Percentiles rank a stretch among this genome's conserved stretches.
phyloP scores from a whole-genome alignment of 2,329 filamentous ascomycete genomes.

The Neurospora sp. region DNA sequence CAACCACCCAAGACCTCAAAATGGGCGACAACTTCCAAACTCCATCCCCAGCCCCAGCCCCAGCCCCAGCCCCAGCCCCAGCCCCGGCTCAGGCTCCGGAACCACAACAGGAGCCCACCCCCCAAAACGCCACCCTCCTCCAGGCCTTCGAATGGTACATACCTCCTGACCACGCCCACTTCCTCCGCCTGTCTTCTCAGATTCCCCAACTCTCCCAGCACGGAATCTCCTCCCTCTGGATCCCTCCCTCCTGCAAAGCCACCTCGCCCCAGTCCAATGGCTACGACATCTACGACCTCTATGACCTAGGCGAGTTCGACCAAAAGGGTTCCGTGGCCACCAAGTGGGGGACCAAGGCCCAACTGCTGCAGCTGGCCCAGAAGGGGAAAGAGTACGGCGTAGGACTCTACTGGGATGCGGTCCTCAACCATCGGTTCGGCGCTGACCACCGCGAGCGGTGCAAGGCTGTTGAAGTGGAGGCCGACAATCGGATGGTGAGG shows the following conservation, averaged over 20 bases:
- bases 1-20: not conserved
- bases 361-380: constrained; percentile 43
- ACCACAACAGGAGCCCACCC: constrained; percentile 18
- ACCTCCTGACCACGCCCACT: constrained; percentile 53
- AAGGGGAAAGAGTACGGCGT: constrained; percentile 43
- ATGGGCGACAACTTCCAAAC: not conserved
- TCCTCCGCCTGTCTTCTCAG: constrained; percentile 46
- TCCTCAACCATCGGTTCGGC: constrained; percentile 63
- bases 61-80: not conserved
- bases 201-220: constrained; percentile 49
- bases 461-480: constrained; percentile 9
- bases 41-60: not conserved
- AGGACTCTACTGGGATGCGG: constrained; percentile 57
- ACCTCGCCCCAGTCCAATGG: constrained; percentile 53
- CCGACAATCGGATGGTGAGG: constrained; percentile 38
- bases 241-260: constrained; percentile 59
- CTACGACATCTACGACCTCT: constrained; percentile 62
- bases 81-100: not conserved
- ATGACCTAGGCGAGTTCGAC: constrained; percentile 62
- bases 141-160: constrained; percentile 70
- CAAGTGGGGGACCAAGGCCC: constrained; percentile 60
- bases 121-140: constrained; percentile 49
- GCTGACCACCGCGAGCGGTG: constrained; percentile 41
- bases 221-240: constrained; percentile 58
- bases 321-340: constrained; percentile 54